phyloP scores from a whole-genome alignment of 2,329 filamentous ascomycete genomes.

The Hortaea sp. region DNA sequence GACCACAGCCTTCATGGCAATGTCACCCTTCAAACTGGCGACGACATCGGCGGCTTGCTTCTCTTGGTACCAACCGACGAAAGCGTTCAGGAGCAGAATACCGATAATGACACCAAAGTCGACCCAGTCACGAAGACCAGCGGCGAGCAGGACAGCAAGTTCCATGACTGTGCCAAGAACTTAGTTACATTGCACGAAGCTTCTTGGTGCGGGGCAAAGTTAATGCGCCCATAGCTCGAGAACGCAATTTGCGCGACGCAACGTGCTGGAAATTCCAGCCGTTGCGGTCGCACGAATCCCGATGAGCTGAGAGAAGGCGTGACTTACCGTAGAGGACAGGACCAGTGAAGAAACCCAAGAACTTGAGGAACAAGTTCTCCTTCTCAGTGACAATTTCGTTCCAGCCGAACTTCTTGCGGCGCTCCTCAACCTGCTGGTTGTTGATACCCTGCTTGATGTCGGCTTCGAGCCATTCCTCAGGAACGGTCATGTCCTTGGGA shows the following conservation, averaged over 20 bases:
- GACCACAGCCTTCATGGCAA: conserved; percentile 62
- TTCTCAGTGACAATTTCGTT: conserved; percentile 67
- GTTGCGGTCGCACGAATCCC: conserved; percentile 12
- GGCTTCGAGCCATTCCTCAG: conserved; percentile 60
- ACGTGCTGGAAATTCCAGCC: conserved; percentile 1
- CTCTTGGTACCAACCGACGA: conserved; percentile 72
- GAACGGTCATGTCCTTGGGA: conserved; percentile 33
- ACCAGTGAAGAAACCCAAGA: conserved; percentile 65
- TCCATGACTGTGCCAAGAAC: conserved; percentile 56
- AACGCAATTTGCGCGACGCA: background rate
- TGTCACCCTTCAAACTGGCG: conserved; percentile 65
- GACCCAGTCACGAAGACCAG: conserved; percentile 66
- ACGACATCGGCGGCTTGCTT: conserved; percentile 72
- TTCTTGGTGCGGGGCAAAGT: conserved; percentile 10
- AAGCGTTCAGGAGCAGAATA: conserved; percentile 64
- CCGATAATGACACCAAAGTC: conserved; percentile 69
- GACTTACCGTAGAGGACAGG: conserved; percentile 66
- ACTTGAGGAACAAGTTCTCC: conserved; percentile 65
- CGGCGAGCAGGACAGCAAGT: conserved; percentile 61
- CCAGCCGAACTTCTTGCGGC: conserved; percentile 57
- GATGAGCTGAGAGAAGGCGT: conserved; percentile 3
- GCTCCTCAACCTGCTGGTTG: conserved; percentile 48
- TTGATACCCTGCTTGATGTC: conserved; percentile 57
- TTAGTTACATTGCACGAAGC: conserved; percentile 10
- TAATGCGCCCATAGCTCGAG: conserved; percentile 14